A percentile compares a stretch with the other conserved stretches of the same genome.
phyloP scores from a whole-genome alignment of 1,284 basidiomycete genomes.

The Laetiporus sulphureus region DNA sequence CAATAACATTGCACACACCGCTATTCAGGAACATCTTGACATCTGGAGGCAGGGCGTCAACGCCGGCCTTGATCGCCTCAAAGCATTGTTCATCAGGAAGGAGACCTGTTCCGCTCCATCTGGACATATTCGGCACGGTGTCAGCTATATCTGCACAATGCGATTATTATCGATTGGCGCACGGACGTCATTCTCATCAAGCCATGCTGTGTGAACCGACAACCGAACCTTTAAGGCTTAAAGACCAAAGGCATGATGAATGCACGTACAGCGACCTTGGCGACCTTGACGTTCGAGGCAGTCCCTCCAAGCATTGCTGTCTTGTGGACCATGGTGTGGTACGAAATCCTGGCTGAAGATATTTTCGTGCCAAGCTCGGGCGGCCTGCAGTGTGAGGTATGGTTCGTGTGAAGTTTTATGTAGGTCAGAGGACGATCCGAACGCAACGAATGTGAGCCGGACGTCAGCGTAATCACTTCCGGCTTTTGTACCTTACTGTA shows the following conservation, averaged over 20 bases:
- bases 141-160: conserved; percentile 5
- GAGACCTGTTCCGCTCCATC: conserved; percentile 28
- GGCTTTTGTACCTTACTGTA: too few species aligned
- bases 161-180: not conserved
- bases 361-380: too few species aligned
- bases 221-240: not conserved
- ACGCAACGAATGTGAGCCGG: too few species aligned
- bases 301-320: conserved; percentile 28
- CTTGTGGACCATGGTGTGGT: conserved; percentile 3
- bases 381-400: too few species aligned
- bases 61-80: conserved; percentile 51
- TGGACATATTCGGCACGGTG: too few species aligned
- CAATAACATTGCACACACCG: too few species aligned
- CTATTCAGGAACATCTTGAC: conserved; percentile 41
- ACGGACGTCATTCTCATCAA: conserved; percentile 45
- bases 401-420: too few species aligned
- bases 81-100: conserved; percentile 49
- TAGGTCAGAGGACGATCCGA: too few species aligned
- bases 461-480: too few species aligned
- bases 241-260: conserved; percentile 1
- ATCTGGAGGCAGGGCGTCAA: conserved; percentile 40
- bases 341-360: not conserved
- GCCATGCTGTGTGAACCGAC: conserved; percentile 29
- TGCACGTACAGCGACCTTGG: conserved; percentile 29
- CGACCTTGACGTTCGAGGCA: conserved; percentile 24